These are phyloP conservation scores for Boletellus ananas DNA, from an alignment of 768 basidiomycete species.

Conservation along the genomic window DNA sequence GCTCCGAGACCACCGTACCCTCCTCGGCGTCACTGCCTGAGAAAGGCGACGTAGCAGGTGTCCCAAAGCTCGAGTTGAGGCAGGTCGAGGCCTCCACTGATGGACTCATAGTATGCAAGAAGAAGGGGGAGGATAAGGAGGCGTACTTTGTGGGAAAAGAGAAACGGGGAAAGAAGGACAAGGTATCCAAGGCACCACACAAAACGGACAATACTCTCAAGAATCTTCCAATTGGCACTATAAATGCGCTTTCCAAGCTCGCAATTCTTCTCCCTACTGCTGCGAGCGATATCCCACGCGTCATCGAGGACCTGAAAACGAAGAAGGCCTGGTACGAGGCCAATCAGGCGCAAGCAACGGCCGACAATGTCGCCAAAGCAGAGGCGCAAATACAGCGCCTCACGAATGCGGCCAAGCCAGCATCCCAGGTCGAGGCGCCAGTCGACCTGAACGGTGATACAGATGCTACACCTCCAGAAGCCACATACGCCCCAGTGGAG, in stretches of 20 bases:
- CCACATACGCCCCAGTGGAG: conserved; percentile 40
- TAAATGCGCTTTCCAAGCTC: conserved; percentile 80
- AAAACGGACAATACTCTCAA: conserved; percentile 34
- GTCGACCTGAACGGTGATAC: conserved; percentile 37
- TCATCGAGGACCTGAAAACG: conserved; percentile 84
- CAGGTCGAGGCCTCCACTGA: conserved; percentile 70
- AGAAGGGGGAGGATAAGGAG: conserved; percentile 88
- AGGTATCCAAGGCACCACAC: conserved; percentile 37
- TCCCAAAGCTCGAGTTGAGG: conserved; percentile 80
- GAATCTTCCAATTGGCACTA: conserved; percentile 80
- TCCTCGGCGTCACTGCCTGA: conserved; percentile 41
- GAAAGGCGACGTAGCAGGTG: conserved; percentile 49
- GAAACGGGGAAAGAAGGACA: conserved; percentile 57
- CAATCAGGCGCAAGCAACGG: conserved; percentile 79
- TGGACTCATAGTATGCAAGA: conserved; percentile 76
- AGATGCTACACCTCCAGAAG: conserved; percentile 42
- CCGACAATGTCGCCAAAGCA: conserved; percentile 77
- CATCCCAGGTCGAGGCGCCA: conserved; percentile 29
- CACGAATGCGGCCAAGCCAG: conserved; percentile 38
- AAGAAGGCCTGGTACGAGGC: conserved; percentile 96
- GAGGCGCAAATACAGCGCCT: conserved; percentile 71
- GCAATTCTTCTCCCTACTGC: conserved; percentile 89
- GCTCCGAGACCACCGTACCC: conserved; percentile 40
- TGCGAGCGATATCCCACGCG: conserved; percentile 69
- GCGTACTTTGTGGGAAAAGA: conserved; percentile 76